Conservation (phyloP, 495 filamentous ascomycete genomes). For the Hamigera avellanea region DNA sequence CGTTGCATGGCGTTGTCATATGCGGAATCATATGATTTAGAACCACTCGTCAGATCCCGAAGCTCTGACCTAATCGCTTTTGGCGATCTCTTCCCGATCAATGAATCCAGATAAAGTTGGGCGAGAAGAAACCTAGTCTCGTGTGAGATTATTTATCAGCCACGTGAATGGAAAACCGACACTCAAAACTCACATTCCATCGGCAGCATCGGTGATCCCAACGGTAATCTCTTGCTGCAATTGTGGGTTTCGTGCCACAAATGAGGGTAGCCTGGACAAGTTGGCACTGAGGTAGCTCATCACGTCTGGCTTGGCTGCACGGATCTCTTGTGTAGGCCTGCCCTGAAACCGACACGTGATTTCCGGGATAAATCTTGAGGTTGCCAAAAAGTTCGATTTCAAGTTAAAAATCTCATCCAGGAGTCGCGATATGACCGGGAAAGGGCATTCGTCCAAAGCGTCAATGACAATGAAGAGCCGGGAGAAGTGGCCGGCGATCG, state of each 20-base stretch:
- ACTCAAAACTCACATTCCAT: slow-evolving; percentile 35
- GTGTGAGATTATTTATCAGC: neutral
- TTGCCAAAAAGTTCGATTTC: no score
- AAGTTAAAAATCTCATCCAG: no score
- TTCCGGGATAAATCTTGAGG: no score
- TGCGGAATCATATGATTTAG: slow-evolving; percentile 8
- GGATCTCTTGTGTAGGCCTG: no score
- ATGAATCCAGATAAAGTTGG: slow-evolving; percentile 33
- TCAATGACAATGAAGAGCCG: no score
- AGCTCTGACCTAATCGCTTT: slow-evolving; percentile 22
- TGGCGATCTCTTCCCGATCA: slow-evolving; percentile 20
- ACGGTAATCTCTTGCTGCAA: slow-evolving; percentile 19
- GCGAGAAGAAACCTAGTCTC: slow-evolving; percentile 42
- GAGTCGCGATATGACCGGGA: no score
- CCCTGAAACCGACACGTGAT: no score
- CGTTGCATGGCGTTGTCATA: slow-evolving; percentile 15
- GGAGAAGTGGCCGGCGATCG: no score
- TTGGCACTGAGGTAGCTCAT: no score
- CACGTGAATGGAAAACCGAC: neutral
- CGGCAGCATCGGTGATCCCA: slow-evolving; percentile 13
- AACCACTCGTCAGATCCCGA: slow-evolving; percentile 12
- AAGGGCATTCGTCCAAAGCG: no score
- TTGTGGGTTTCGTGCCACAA: slow-evolving; percentile 7
- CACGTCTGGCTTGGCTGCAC: no score
- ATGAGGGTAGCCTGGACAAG: slow-evolving; percentile 11